Evolutionary conservation across 192 early-diverging fungal genomes (phyloP), one percentile per base, ranked within the genome.

Genomic region (Podila clonocystis): DNA sequence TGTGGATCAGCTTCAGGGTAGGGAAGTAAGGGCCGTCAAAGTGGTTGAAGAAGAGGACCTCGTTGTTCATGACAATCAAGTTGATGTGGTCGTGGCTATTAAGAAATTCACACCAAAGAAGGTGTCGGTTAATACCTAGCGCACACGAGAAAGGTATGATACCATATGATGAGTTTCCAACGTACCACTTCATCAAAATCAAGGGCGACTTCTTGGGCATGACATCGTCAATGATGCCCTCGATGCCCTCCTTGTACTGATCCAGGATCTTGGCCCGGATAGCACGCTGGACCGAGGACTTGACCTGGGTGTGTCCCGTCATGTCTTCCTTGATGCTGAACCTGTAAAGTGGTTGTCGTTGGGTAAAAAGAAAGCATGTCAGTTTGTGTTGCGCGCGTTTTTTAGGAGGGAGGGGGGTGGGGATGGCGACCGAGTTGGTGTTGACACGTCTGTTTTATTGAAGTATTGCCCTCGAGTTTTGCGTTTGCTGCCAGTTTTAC

Each of bases 161-260:
- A 29, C 20, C n/a, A 63, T 36, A 19, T 17, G 12, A 45, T 4
- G 41, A 45, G 20, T 24, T 15, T 13, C 6, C 26, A 13, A 36
- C 67, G 63, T 79, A 95, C 93, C 95, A 95, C 85, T 99, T 99
- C 65, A 95, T 88, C 58, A 95, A 89, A 45, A 94, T 82, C 72
- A 98, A 73, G 29, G 92, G 93, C 19, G 94, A 83, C 83, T 98
- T 99, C 75, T 99, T 99, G n/a, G 98, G 98, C 71, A 99, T 83
- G 24, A 99, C 84, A 41, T 98, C 96, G 73, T 99, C 97, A 55
- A 98, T 85, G 79, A 93, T 88, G 17, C 93, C 84, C 68, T 93
- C 93, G 4, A 99, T 85, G 31, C 76, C 76, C 30, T 85, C 86
- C n/a, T 96, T 97, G 76, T 95, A 97, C 75, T 97, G 93, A 58